Evolutionary conservation across 139 green algal genomes (phyloP).

Genomic region (Pleodorina starrii): DNA sequence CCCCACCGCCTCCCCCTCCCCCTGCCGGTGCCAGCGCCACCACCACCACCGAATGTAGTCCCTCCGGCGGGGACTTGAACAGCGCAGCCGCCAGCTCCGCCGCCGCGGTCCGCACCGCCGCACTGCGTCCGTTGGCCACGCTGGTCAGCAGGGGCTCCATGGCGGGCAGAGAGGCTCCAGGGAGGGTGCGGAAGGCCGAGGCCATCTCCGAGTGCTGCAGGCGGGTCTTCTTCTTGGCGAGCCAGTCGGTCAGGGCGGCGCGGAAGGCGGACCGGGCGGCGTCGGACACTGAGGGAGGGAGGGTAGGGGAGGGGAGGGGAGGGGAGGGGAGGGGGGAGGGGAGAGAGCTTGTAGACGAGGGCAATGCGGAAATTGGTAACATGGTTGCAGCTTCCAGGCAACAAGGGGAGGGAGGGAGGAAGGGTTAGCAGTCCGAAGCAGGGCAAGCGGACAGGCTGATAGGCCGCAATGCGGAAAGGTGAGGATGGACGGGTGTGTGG

Average conservation of each 20-base stretch:
- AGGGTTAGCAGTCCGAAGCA: too few relatives aligned
- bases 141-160: constrained; percentile 2
- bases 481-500: too few relatives aligned
- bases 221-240: constrained; percentile 74
- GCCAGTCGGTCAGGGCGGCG: constrained; percentile 65
- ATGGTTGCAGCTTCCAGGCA: too few relatives aligned
- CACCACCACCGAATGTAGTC: too few relatives aligned
- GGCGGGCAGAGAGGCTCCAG: constrained; percentile 8
- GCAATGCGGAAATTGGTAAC: too few relatives aligned
- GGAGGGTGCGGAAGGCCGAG: background rate
- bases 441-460: too few relatives aligned
- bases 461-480: too few relatives aligned
- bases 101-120: constrained; percentile 48
- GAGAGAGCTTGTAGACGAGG: too few relatives aligned
- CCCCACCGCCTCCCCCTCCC: background rate
- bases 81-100: constrained; percentile 52
- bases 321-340: too few relatives aligned
- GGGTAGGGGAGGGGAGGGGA: background rate
- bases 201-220: constrained; percentile 49
- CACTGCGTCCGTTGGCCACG: background rate
- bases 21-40: constrained; percentile 2
- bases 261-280: constrained; percentile 27
- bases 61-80: background rate
- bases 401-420: too few relatives aligned
- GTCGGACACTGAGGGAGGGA: background rate